These are phyloP conservation scores for Rasamsonia emersonii DNA, from an alignment of 2,329 filamentous ascomycete genomes.

Conservation along the genomic window DNA sequence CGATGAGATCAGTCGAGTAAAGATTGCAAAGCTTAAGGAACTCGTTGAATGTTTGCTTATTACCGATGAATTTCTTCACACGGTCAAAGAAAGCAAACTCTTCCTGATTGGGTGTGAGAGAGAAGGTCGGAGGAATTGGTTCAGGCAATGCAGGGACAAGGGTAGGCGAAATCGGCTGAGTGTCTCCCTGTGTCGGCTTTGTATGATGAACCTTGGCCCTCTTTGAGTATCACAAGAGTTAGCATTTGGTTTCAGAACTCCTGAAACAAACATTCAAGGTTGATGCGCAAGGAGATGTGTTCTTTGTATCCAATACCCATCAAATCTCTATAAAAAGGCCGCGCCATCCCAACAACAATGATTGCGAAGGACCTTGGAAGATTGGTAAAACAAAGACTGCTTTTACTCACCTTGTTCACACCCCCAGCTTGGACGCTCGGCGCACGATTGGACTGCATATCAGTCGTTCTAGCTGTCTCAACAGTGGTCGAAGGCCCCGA, in stretches of 20 bases:
- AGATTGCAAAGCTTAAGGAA: conserved; percentile 96
- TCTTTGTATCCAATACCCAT: no score
- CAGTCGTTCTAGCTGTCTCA: conserved; percentile 24
- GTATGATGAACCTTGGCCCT: conserved; percentile 67
- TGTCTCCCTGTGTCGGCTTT: conserved; percentile 49
- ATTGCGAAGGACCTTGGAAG: no score
- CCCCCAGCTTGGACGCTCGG: conserved; percentile 32
- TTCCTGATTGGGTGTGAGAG: conserved; percentile 66
- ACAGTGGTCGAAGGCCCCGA: conserved; percentile 23
- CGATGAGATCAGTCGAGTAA: conserved; percentile 87
- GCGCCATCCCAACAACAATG: no score
- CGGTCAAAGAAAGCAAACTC: conserved; percentile 92
- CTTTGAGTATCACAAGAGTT: conserved; percentile 39
- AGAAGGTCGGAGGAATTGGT: conserved; percentile 68
- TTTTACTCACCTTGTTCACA: conserved; percentile 47
- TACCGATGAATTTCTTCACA: conserved; percentile 91
- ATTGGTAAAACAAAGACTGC: no score
- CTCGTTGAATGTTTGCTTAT: conserved; percentile 86
- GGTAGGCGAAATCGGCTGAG: conserved; percentile 66
- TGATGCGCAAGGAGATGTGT: no score
- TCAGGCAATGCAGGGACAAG: conserved; percentile 82
- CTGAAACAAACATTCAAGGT: no score
- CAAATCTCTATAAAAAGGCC: no score
- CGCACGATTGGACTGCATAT: conserved; percentile 25
- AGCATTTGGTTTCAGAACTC: no score